Base-by-base conservation (phyloP, 495 filamentous ascomycete genomes). In the Annulohypoxylon maeteangense region DNA sequence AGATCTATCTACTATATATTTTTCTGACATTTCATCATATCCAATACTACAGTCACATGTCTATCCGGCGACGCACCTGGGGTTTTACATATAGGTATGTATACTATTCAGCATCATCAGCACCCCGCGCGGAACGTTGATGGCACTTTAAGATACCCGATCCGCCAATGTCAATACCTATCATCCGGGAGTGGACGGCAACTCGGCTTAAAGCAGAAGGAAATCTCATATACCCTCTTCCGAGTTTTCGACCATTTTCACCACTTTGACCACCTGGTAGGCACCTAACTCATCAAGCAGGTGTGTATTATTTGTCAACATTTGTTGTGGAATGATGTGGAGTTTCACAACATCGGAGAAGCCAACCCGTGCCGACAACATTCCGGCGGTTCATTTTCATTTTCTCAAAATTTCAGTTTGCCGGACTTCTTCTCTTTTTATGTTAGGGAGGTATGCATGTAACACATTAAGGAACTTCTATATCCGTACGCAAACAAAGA, bases 301-400 rank as follows among this genome's bases (percentile, higher is more conserved):
- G 61, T 68, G 40, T 47, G 12, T 23, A 53, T 8, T 32, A 14
- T 38, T 40, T 40, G 20, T 31, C 22, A 53, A 42, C 14, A 7
- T 38, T 40, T 57, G 20, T 31, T 27, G 47, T 64, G 64, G 70
- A 68, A 72, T 72, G 70, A 57, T 55, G 40, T 32, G n/a, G 25
- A 68, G 65, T 72, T 68, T 48, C 65, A 72, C 70, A 57, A n/a
- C 64, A 45, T 68, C 65, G 70, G 65, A 59, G 55, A 48, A 38
- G 56, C 31, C 58, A 65, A 65, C 70, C 68, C 54, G 54, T 55
- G 59, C 55, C 60, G 70, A 61, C 56, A 55, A 65, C 70, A 65
- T 72, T 72, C 70, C 70, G 70, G 59, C 70, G 70, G 70, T 61
- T 62, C 65, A 57, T 54, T 34, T 51, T 51, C 47, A 64, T 72